Percentiles rank a stretch among this genome's conserved stretches.
Conservation (phyloP, 495 filamentous ascomycete species). For the Jackrogersella minutella region DNA sequence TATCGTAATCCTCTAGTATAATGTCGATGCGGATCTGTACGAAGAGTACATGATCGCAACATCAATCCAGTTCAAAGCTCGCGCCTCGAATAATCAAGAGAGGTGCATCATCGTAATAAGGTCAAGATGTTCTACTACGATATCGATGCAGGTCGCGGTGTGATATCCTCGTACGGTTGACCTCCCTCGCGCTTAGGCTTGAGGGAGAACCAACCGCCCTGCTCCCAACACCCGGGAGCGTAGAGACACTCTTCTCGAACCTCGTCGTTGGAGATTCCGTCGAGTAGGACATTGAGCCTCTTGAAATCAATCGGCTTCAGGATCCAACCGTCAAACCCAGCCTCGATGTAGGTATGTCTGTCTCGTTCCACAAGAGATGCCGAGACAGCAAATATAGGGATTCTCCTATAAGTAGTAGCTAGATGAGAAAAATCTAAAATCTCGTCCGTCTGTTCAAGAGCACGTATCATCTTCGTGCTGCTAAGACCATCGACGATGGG, state of each 20-base stretch:
- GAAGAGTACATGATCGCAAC: not conserved
- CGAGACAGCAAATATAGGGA: slow-evolving; percentile 91
- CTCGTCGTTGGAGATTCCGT: slow-evolving; percentile 62
- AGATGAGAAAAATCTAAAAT: slow-evolving; percentile 55
- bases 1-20: not conserved
- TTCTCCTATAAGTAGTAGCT: slow-evolving; percentile 59
- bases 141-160: not conserved
- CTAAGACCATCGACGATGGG: slow-evolving; percentile 88
- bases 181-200: not conserved
- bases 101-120: not conserved
- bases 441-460: slow-evolving; percentile 64
- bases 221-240: slow-evolving; percentile 71
- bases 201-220: slow-evolving; percentile 71
- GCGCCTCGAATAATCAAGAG: not conserved
- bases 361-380: slow-evolving; percentile 81
- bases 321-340: slow-evolving; percentile 93
- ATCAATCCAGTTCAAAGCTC: not conserved
- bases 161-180: not conserved
- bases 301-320: slow-evolving; percentile 79
- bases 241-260: slow-evolving; percentile 62
- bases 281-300: slow-evolving; percentile 66
- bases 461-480: slow-evolving; percentile 84
- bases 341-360: slow-evolving; percentile 72
- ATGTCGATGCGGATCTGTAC: not conserved
- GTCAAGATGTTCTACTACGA: not conserved